These are phyloP conservation scores for Talaromyces atroroseus DNA, from an alignment of 2,329 filamentous ascomycete genomes.

Conservation along the genomic window DNA sequence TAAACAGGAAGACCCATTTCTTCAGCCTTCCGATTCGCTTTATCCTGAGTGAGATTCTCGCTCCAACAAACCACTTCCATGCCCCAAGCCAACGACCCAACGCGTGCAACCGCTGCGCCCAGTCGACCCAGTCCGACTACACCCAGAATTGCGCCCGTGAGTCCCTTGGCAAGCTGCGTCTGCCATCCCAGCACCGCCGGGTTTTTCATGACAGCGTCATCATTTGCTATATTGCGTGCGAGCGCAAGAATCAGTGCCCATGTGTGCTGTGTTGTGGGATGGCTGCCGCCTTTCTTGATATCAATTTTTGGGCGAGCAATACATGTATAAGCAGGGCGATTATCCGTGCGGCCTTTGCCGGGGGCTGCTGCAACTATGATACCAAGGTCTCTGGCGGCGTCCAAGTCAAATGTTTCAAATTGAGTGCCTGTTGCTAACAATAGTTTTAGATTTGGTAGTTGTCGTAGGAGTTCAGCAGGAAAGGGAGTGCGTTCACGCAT, in stretches of 20 bases:
- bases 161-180: conserved; percentile 37
- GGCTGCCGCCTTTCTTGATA: conserved; percentile 4
- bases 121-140: conserved; percentile 63
- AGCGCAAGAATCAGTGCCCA: conserved; percentile 46
- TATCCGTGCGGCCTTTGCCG: not conserved
- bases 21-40: conserved; percentile 58
- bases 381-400: not conserved
- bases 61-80: conserved; percentile 71
- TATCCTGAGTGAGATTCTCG: conserved; percentile 62
- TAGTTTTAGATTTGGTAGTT: conserved; percentile 62
- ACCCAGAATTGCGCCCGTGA: conserved; percentile 61
- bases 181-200: conserved; percentile 55
- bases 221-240: conserved; percentile 57
- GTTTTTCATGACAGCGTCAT: conserved; percentile 58
- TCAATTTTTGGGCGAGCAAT: conserved; percentile 26
- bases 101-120: conserved; percentile 57
- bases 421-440: conserved; percentile 62
- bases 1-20: conserved; percentile 47
- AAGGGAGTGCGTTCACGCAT: conserved; percentile 72
- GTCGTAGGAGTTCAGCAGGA: conserved; percentile 53
- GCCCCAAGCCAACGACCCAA: conserved; percentile 60
- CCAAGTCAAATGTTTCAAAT: conserved; percentile 5
- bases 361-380: conserved; percentile 2
- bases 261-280: conserved; percentile 9
- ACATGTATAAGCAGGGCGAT: not conserved